Base-by-base conservation (phyloP, 768 basidiomycete genomes). In the Austroboletus eburneus region DNA sequence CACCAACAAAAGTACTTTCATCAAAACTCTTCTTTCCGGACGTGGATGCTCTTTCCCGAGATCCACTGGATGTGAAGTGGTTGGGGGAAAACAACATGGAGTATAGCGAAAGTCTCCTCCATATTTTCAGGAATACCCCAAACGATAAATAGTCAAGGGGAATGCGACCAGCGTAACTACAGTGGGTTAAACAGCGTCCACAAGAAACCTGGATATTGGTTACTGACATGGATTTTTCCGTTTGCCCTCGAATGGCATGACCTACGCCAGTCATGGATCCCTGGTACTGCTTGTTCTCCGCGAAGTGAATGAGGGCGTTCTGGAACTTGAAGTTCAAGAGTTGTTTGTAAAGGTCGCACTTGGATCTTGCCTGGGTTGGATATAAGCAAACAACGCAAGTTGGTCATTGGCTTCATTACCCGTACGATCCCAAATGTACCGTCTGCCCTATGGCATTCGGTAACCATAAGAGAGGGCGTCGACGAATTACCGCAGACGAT, bases 401-500 rank as follows among this genome's bases (percentile, higher is more conserved):
- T 27, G 9, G 70, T 8, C 21, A 17, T 25, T 13, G 30, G 13
- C 13, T 23, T 9, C 81, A 37, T n/a, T 55, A 91, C 92, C 51
- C 80, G 77, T 13, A 86, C 79, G 34, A 88, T 79, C 13, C 91
- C 83, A 56, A 87, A 89, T 1, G 83, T 87, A 21, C 93, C 95
- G 35, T 81, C 72, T 2, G 81, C 83, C n/a, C 72, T 71, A 45
- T 78, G 73, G 55, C 94, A 96, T 59, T 92, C 89, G 0, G 81
- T 79, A 21, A 96, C 82, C 33, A 95, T 74, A 5, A 96, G 69
- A 57, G 73, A 85, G 0, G 87, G 85, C 0, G 91, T 96, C 0
- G 94, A 89, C 18, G 78, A 69, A 67, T 94, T 97, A 10, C 95
- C 95, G 17, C 85, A 76, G 17, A 87, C 79, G 39, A 98, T 80